Evolutionary conservation across 2,329 filamentous ascomycete genomes (phyloP).

Genomic region (Arthroderma sp.): DNA sequence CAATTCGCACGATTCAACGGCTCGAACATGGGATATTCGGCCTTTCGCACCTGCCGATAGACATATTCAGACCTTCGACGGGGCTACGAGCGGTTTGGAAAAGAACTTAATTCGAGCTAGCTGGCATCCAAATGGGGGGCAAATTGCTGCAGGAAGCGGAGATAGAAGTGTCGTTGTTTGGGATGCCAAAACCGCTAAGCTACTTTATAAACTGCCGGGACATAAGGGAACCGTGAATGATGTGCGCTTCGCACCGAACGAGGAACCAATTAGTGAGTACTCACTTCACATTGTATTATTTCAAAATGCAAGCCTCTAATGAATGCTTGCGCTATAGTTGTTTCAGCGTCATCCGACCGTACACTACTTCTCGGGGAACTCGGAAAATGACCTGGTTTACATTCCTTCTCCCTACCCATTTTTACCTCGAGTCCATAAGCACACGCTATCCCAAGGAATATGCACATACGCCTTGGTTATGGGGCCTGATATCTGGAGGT

Average conservation of each 20-base stretch:
- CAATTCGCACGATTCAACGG: slow-evolving; percentile 87
- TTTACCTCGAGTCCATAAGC: no score
- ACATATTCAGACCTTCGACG: slow-evolving; percentile 77
- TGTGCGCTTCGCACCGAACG: slow-evolving; percentile 73
- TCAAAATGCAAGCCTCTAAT: background rate
- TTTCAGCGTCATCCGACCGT: slow-evolving; percentile 81
- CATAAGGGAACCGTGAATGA: slow-evolving; percentile 94
- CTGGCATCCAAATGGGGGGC: slow-evolving; percentile 78
- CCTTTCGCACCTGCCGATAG: slow-evolving; percentile 85
- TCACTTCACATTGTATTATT: background rate
- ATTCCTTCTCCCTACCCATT: background rate
- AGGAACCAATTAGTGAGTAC: slow-evolving; percentile 74
- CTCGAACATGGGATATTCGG: slow-evolving; percentile 88
- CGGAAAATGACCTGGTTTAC: slow-evolving; percentile 39
- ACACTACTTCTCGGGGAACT: slow-evolving; percentile 75
- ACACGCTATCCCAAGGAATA: no score
- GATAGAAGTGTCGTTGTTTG: slow-evolving; percentile 86
- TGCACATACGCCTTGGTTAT: no score
- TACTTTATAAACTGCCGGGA: slow-evolving; percentile 87
- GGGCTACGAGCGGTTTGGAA: slow-evolving; percentile 74
- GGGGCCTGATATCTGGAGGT: no score
- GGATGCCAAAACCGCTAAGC: slow-evolving; percentile 76
- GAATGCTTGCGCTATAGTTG: slow-evolving; percentile 41
- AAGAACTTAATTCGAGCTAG: slow-evolving; percentile 83
- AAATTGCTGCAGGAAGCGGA: slow-evolving; percentile 75